These are phyloP conservation scores for Akebia trifoliata DNA, from an alignment of 164 flowering plant species.

Conservation along the genomic window DNA sequence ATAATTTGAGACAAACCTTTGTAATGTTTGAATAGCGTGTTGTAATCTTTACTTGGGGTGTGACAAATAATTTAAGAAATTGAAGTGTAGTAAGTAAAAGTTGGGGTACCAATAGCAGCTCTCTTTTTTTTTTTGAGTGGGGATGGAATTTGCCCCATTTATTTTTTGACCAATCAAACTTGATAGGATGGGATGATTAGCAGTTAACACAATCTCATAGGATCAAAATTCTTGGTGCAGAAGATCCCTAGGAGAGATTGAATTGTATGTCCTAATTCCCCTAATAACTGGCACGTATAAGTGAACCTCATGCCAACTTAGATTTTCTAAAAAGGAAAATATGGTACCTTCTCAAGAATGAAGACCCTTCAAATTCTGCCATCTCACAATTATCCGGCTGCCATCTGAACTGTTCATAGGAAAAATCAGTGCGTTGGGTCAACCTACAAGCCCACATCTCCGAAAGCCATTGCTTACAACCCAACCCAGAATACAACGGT, in stretches of 20 bases:
- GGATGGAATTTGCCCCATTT: not conserved
- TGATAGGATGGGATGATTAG: not conserved
- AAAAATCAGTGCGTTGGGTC: slow-evolving; percentile 71
- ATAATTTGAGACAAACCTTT: no score
- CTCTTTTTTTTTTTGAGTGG: no score
- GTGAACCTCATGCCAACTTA: not conserved
- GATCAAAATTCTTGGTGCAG: not conserved
- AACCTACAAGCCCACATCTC: slow-evolving; percentile 84
- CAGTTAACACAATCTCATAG: not conserved
- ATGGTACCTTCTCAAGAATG: slow-evolving; percentile 56
- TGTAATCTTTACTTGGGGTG: no score
- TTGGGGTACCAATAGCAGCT: no score
- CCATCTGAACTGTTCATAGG: slow-evolving; percentile 70
- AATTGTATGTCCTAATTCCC: not conserved
- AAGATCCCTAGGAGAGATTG: not conserved
- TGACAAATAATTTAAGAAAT: no score
- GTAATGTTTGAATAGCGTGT: no score
- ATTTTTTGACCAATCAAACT: not conserved
- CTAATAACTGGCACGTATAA: not conserved
- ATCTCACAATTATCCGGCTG: slow-evolving; percentile 54
- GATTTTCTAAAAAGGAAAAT: not conserved
- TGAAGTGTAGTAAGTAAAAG: no score
- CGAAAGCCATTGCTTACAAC: slow-evolving; percentile 77
- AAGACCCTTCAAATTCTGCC: slow-evolving; percentile 48
- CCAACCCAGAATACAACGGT: slow-evolving; percentile 69